Evolutionary conservation across 2,329 filamentous ascomycete species (phyloP), one percentile per base, ranked within the genome.

Genomic region (Arthrobotrys sphaeroides): DNA sequence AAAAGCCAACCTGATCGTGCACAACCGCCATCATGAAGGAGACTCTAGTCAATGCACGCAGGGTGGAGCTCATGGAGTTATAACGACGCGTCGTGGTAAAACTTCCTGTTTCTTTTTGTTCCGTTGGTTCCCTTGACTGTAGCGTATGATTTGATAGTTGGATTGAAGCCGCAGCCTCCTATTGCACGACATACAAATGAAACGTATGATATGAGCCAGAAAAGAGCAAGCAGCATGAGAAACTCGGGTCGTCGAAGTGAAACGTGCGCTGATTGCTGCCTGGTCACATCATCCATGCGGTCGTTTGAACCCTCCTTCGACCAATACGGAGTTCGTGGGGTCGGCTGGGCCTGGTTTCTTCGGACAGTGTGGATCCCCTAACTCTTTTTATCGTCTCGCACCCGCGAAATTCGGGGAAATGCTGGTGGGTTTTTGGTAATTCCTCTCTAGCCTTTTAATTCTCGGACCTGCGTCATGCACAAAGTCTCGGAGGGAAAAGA

Each of bases 401-500:
- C 22, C 47, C 18, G 20, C 24, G 10, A 66, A 40, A 55, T 51
- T 66, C 47, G 61, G 60, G 22, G 31, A n/a, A 28, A 7, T 20
- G 24, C 51, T 33, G 45, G 42, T 36, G 18, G 24, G 10, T 49
- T 40, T 40, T n/a, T 64, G 40, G 16, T 16, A 20, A 20, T 49
- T 45, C 45, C 31, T 60, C 45, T 45, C 28, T n/a, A n/a, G n/a
- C 12, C 31, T 60, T 31, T n/a, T 43, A 9, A 22, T 31, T 16
- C 10, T 22, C 38, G 42, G 43, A 64, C 45, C 43, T 49, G 60
- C 51, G 51, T 55, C 31, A 55, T 55, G 51, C 51, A 55, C 31
- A 55, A 18, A 16, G 13, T 24, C 38, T 38, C 24, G 40, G 9
- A 43, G 7, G 9, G 18, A 18, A 43, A 20, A 43, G 2, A 22